Conservation (phyloP, 78 protist genomes). For the Anaeramoeba flamelloides region DNA sequence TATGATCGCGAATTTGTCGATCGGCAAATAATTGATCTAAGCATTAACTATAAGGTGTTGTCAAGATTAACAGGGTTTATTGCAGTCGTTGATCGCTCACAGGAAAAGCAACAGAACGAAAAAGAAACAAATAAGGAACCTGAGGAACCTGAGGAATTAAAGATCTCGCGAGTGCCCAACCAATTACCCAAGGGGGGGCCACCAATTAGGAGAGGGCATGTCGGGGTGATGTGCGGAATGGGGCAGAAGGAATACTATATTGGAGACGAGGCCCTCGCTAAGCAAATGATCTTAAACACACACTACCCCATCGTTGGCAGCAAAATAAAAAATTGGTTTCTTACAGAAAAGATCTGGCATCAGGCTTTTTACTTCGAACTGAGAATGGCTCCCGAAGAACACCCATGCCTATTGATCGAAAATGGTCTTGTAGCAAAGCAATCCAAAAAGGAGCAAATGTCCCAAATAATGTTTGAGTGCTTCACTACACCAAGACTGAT, state of each 20-base stretch:
- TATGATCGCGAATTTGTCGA: no score
- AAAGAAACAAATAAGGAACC: no score
- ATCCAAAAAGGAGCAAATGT: not conserved
- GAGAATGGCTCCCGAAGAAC: not conserved
- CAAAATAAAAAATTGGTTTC: not conserved
- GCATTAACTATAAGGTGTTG: no score
- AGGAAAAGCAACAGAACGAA: no score
- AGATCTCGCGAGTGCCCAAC: no score
- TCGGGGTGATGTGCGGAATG: not conserved
- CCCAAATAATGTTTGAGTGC: not conserved
- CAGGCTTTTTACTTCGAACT: not conserved
- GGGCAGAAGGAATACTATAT: not conserved
- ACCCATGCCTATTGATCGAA: not conserved
- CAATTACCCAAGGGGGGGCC: no score
- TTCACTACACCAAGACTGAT: no score
- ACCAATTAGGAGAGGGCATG: no score
- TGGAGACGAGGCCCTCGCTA: not conserved
- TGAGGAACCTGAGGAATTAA: no score
- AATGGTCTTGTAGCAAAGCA: not conserved
- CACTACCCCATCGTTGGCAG: not conserved
- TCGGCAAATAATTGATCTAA: no score
- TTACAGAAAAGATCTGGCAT: not conserved
- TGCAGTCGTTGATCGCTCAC: no score
- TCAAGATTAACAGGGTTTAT: no score
- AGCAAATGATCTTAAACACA: not conserved